Base-by-base conservation (phyloP, 306 rosid species). In the Vicia sativa region DNA sequence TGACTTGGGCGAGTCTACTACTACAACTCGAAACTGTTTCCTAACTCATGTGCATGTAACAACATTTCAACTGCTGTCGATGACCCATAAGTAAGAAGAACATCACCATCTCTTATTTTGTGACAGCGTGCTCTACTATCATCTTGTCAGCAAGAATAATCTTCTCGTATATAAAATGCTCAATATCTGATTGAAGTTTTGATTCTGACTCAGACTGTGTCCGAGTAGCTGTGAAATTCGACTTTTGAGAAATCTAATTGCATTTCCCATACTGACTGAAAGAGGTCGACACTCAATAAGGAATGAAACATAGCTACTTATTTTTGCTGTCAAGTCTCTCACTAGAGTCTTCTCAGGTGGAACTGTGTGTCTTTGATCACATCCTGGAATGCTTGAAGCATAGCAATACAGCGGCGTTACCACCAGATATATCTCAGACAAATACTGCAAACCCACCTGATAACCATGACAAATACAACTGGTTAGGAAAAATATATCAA, bases 231-330 rank as follows among this genome's bases (percentile, higher is more conserved):
- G 72, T n/a, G 86, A 71, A 50, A 82, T 68, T 67, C 67, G 81
- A 72, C 74, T 79, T 61, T 82, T 82, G 2, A 82, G 77, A 75
- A 82, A 82, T 55, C 83, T 82, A 62, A 79, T 79, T 14, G 87
- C 83, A 75, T 82, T 82, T 38, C 87, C 87, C 87, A 82, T 82
- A 66, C 87, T 82, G 74, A 79, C 64, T 68, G 83, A 82, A 64
- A 79, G 83, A 29, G 79, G 87, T 44, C 87, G 73, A 44, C 87
- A 82, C 74, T 79, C 79, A 6, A 68, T 82, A 39, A 82, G 77
- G 55, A 82, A 82, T 49, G 83, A 82, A 57, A 82, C 83, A 64
- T 67, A 79, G 62, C 81, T 82, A 68, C 67, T 79, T 49, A 82
- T 62, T 76, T 72, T 82, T 55, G 83, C 83, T 11, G 83, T 82